These are phyloP conservation scores for Cercis canadensis DNA, from an alignment of 306 rosid species.

Conservation along the genomic window DNA sequence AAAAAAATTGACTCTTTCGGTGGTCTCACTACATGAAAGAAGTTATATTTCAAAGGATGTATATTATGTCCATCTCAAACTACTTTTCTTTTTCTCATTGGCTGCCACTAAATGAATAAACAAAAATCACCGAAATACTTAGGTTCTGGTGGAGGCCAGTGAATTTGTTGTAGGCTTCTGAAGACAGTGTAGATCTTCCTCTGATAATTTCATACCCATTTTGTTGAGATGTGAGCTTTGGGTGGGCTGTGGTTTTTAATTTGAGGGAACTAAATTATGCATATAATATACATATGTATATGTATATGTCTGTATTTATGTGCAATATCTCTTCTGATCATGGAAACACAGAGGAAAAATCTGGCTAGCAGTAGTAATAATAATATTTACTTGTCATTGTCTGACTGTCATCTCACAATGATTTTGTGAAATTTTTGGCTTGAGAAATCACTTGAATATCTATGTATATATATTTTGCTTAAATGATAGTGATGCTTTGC, in stretches of 20 bases:
- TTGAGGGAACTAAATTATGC: neutral
- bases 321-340: neutral
- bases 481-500: constrained; percentile 12
- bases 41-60: neutral
- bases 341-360: constrained; percentile 17
- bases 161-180: neutral
- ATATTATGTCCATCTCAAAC: neutral
- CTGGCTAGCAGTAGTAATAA: neutral
- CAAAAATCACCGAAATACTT: neutral
- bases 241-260: neutral
- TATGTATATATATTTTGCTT: constrained; percentile 10
- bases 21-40: neutral
- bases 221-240: neutral
- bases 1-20: neutral
- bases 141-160: neutral
- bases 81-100: neutral
- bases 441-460: constrained; percentile 11
- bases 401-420: neutral
- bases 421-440: constrained; percentile 14
- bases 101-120: neutral
- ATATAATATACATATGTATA: neutral
- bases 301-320: neutral
- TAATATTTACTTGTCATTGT: constrained; percentile 22
- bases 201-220: neutral
- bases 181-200: neutral